Percentiles rank a stretch among this genome's conserved stretches.
Evolutionary conservation across 192 early-diverging fungal genomes (phyloP).

Genomic region (Backusella morwellensis): DNA sequence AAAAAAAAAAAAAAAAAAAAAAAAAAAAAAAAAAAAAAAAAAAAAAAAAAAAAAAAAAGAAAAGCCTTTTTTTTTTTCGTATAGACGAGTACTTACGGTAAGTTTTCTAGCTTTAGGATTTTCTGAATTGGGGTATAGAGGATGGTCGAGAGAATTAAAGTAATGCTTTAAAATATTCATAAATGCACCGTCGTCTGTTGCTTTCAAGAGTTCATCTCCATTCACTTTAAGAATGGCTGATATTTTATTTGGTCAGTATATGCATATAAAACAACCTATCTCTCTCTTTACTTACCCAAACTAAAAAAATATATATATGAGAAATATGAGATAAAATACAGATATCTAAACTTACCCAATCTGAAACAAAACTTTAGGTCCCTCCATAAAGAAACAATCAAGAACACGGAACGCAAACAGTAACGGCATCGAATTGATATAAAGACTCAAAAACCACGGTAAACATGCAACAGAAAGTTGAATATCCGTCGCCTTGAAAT

Average conservation of each 20-base stretch:
- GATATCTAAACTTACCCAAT: slow-evolving; percentile 45
- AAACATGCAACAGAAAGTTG: slow-evolving; percentile 88
- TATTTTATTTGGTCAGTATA: background rate
- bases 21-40: too few species aligned
- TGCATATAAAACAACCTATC: background rate
- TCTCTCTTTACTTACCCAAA: background rate
- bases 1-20: too few species aligned
- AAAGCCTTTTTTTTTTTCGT: too few species aligned
- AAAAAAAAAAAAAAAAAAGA: too few species aligned
- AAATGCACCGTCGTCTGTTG: slow-evolving; percentile 55
- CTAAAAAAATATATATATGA: background rate
- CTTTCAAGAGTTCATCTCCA: slow-evolving; percentile 55
- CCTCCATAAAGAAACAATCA: slow-evolving; percentile 91
- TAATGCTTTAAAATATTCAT: slow-evolving; percentile 75
- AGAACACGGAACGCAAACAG: slow-evolving; percentile 73
- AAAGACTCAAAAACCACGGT: slow-evolving; percentile 90
- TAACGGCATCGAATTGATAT: slow-evolving; percentile 85
- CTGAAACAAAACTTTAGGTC: slow-evolving; percentile 79
- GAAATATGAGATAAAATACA: too few species aligned
- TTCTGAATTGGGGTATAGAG: slow-evolving; percentile 47
- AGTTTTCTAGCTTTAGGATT: slow-evolving; percentile 49
- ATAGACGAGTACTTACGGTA: slow-evolving; percentile 25
- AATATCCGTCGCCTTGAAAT: slow-evolving; percentile 75
- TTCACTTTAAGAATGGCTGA: slow-evolving; percentile 84
- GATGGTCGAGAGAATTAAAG: slow-evolving; percentile 70